phyloP scores from a whole-genome alignment of 306 rosid species.

The Canavalia ensiformis region DNA sequence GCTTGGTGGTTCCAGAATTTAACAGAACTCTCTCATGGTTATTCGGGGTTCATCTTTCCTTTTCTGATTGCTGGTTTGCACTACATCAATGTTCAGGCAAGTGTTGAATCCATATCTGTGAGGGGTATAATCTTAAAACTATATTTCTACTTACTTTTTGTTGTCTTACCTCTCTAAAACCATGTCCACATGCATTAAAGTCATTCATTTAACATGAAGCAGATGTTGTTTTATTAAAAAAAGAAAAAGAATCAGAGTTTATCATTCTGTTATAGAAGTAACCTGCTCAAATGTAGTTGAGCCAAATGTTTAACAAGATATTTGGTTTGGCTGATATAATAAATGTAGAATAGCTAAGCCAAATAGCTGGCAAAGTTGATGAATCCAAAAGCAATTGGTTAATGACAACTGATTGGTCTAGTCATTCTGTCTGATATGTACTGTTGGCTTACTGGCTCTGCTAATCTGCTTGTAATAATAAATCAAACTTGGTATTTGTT shows the following conservation, averaged over 20 bases:
- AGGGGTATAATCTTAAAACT: slow-evolving; percentile 15
- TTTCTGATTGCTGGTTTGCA: slow-evolving; percentile 80
- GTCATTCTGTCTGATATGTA: slow-evolving; percentile 4
- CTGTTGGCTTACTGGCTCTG: slow-evolving; percentile 14
- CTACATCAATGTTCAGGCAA: slow-evolving; percentile 78
- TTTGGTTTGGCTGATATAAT: slow-evolving; percentile 20
- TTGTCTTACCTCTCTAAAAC: slow-evolving; percentile 2
- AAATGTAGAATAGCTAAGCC: slow-evolving; percentile 19
- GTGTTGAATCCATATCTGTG: slow-evolving; percentile 37
- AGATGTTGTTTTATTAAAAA: neutral
- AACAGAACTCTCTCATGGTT: slow-evolving; percentile 76
- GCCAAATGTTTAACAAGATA: slow-evolving; percentile 17
- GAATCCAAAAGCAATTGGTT: slow-evolving; percentile 44
- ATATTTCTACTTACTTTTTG: slow-evolving; percentile 40
- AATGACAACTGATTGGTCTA: slow-evolving; percentile 32
- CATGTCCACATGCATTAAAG: slow-evolving; percentile 22
- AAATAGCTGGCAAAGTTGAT: slow-evolving; percentile 38
- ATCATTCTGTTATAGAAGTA: slow-evolving; percentile 2
- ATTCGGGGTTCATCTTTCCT: slow-evolving; percentile 82
- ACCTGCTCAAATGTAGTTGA: slow-evolving; percentile 31
- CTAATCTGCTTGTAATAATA: slow-evolving; percentile 22
- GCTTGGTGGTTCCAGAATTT: slow-evolving; percentile 92
- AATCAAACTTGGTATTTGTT: slow-evolving; percentile 35
- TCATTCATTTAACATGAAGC: slow-evolving; percentile 27
- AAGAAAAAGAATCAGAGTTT: neutral